Conservation (phyloP, 345 rosid species). For the Cardamine chenopodiifolia region DNA sequence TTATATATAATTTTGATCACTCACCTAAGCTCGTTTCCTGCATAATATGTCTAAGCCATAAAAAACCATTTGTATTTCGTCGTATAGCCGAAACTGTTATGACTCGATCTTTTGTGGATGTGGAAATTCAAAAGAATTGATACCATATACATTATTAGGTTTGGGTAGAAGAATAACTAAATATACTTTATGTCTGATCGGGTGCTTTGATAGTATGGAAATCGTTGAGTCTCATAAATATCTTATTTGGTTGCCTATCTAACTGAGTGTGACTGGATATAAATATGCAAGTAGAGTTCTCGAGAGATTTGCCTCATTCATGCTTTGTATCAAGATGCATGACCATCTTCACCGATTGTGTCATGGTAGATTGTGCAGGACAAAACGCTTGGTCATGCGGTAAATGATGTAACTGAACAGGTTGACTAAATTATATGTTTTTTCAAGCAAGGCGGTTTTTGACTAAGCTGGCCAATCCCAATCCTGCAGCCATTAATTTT, state of each 20-base stretch:
- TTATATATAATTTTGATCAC: too few species aligned
- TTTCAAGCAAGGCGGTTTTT: not conserved
- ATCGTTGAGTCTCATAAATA: not conserved
- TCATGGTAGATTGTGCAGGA: not conserved
- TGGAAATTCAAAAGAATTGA: not conserved
- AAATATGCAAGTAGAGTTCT: not conserved
- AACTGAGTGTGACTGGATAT: not conserved
- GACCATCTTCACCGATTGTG: not conserved
- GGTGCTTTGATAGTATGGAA: not conserved
- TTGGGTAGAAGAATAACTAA: not conserved
- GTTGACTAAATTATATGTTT: not conserved
- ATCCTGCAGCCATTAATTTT: not conserved
- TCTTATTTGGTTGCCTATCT: not conserved
- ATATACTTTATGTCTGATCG: not conserved
- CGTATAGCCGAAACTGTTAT: not conserved
- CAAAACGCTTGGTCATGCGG: not conserved
- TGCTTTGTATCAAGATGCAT: not conserved
- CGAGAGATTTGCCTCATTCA: not conserved
- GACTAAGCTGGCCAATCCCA: not conserved
- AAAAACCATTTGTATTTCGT: not conserved
- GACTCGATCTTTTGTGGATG: not conserved
- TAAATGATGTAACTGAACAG: not conserved
- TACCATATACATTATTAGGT: not conserved
- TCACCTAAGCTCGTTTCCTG: too few species aligned
- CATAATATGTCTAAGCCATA: not conserved